Conservation (phyloP, 805 yeast species). For the Ogataea zsoltii region DNA sequence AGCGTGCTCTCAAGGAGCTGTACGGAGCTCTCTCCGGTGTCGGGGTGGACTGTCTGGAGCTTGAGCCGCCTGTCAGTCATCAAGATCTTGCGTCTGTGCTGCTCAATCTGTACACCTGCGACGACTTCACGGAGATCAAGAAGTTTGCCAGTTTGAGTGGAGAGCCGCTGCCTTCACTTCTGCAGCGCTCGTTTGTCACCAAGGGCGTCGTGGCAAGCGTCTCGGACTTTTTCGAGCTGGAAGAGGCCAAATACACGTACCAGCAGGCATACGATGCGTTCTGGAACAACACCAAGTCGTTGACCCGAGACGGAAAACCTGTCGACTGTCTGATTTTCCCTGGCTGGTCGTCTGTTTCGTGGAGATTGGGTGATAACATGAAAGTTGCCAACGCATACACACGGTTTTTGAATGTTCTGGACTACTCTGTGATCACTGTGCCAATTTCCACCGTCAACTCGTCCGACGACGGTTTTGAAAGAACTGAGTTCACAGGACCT, state of each 20-base stretch:
- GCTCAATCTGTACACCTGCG: conserved; percentile 26
- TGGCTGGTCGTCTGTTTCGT: conserved; percentile 43
- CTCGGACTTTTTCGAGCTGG: conserved; percentile 42
- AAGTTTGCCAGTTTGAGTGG: conserved; percentile 28
- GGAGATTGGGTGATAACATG: conserved; percentile 41
- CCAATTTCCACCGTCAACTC: conserved; percentile 45
- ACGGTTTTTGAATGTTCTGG: conserved; percentile 52
- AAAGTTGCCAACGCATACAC: conserved; percentile 53
- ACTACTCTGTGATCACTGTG: conserved; percentile 46
- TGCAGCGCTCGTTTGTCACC: conserved; percentile 20
- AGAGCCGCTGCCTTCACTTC: conserved; percentile 30
- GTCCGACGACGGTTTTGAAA: conserved; percentile 37
- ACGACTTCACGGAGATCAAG: conserved; percentile 29
- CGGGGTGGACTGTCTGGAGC: conserved; percentile 40
- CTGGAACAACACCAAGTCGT: conserved; percentile 36
- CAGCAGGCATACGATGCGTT: conserved; percentile 40
- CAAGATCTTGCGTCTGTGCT: conserved; percentile 28
- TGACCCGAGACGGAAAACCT: conserved; percentile 39
- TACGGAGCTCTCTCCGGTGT: not conserved
- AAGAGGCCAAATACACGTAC: conserved; percentile 34
- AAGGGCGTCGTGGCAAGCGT: conserved; percentile 20
- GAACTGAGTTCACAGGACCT: conserved; percentile 29
- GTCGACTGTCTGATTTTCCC: conserved; percentile 54
- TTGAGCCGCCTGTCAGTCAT: conserved; percentile 37
- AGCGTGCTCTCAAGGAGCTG: conserved; percentile 41